Percentiles rank a stretch among this genome's conserved stretches.
Conservation (phyloP, 176 grass and related monocot genomes). For the Triticum dicoccoides region DNA sequence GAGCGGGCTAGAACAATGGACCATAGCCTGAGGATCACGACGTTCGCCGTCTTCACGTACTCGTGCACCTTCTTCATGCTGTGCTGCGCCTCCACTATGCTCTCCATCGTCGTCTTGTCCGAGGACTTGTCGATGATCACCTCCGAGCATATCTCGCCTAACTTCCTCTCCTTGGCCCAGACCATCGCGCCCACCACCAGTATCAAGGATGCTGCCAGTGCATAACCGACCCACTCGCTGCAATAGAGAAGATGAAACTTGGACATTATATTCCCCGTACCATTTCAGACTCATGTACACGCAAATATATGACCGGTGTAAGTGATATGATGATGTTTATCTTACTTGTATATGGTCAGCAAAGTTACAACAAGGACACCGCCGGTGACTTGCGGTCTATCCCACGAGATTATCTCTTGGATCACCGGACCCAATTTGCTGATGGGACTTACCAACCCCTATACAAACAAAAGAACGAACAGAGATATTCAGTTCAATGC, state of each 20-base stretch:
- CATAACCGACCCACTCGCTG: slow-evolving; percentile 71
- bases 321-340: not conserved
- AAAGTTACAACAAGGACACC: slow-evolving; percentile 33
- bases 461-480: slow-evolving; percentile 17
- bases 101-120: slow-evolving; percentile 81
- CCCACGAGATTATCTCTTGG: slow-evolving; percentile 57
- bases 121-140: slow-evolving; percentile 59
- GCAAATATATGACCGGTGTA: not conserved
- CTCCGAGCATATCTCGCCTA: slow-evolving; percentile 46
- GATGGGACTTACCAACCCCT: slow-evolving; percentile 65
- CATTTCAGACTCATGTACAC: not conserved
- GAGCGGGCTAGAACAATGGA: slow-evolving; percentile 58
- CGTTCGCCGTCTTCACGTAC: slow-evolving; percentile 55
- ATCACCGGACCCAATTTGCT: slow-evolving; percentile 44
- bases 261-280: not conserved
- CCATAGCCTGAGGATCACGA: slow-evolving; percentile 68
- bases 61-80: slow-evolving; percentile 53
- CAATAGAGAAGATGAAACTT: not conserved
- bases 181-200: slow-evolving; percentile 43
- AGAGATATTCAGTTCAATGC: not conserved
- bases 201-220: slow-evolving; percentile 31
- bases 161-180: slow-evolving; percentile 48
- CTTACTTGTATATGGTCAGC: slow-evolving; percentile 79
- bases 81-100: slow-evolving; percentile 75
- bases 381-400: slow-evolving; percentile 44